Evolutionary conservation across 345 rosid genomes (phyloP).

Genomic region (Geranium rotundifolium): DNA sequence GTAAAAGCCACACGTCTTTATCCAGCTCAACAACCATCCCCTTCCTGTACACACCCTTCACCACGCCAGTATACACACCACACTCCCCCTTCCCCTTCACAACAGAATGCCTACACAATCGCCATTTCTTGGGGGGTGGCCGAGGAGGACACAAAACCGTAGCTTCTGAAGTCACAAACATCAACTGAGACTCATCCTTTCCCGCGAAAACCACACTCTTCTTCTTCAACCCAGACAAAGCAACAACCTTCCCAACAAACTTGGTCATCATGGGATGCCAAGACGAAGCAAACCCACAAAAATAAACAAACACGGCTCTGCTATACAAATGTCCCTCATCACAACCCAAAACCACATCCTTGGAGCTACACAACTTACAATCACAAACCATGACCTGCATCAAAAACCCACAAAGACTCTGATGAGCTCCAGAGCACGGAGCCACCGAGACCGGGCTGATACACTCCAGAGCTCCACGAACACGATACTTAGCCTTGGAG

Average conservation of each 20-base stretch:
- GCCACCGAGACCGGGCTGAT: constrained; percentile 55
- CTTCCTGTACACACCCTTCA: constrained; percentile 55
- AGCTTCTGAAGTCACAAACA: constrained; percentile 39
- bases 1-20: constrained; percentile 70
- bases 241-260: constrained; percentile 41
- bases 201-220: constrained; percentile 39
- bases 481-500: constrained; percentile 26
- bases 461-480: constrained; percentile 54
- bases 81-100: constrained; percentile 34
- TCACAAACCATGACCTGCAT: constrained; percentile 42
- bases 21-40: constrained; percentile 83
- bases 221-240: constrained; percentile 48
- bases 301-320: constrained; percentile 42
- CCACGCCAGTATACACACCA: constrained; percentile 55
- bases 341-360: constrained; percentile 6
- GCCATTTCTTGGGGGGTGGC: constrained; percentile 19
- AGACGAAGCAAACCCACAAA: constrained; percentile 42
- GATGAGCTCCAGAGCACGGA: constrained; percentile 36
- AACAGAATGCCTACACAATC: constrained; percentile 12
- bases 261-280: constrained; percentile 73
- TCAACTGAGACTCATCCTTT: constrained; percentile 41
- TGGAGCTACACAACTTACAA: constrained; percentile 32
- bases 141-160: constrained; percentile 42
- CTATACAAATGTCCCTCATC: constrained; percentile 25
- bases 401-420: constrained; percentile 53